Evolutionary conservation across 441 rosid genomes (phyloP).

Genomic region (Adansonia rubrostipa): DNA sequence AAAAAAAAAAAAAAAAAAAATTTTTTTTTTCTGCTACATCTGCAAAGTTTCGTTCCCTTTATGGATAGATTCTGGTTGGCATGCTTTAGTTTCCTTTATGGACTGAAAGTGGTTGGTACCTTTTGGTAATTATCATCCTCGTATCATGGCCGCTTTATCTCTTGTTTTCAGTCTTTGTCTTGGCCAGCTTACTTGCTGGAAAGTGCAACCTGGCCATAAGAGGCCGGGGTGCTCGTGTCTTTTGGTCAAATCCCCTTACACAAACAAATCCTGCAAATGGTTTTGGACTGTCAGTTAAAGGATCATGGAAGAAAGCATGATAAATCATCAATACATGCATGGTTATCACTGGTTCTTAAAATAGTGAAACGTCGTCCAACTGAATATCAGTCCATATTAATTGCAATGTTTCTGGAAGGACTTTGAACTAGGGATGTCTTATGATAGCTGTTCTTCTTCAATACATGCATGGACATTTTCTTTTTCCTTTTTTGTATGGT

Average conservation of each 20-base stretch:
- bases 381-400: constrained; percentile 1
- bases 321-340: neutral
- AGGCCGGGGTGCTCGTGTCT: constrained; percentile 83
- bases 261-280: constrained; percentile 85
- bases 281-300: constrained; percentile 18
- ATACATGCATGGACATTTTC: neutral
- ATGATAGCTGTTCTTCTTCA: neutral
- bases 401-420: constrained; percentile 14
- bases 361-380: neutral
- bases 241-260: constrained; percentile 86
- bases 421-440: constrained; percentile 19
- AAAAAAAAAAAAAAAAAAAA: neutral
- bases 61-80: constrained; percentile 36
- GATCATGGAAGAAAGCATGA: constrained; percentile 22
- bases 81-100: constrained; percentile 28
- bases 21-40: constrained; percentile 32
- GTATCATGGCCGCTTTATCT: constrained; percentile 25
- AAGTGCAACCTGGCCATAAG: constrained; percentile 77
- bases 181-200: constrained; percentile 66
- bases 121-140: constrained; percentile 32
- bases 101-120: constrained; percentile 34
- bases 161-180: constrained; percentile 39
- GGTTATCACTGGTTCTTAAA: constrained; percentile 6
- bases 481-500: constrained; percentile 9
- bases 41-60: constrained; percentile 34